A percentile compares a stretch with the other conserved stretches of the same genome.
Evolutionary conservation across 768 basidiomycete species (phyloP).

Genomic region (Suillus hirtellus): DNA sequence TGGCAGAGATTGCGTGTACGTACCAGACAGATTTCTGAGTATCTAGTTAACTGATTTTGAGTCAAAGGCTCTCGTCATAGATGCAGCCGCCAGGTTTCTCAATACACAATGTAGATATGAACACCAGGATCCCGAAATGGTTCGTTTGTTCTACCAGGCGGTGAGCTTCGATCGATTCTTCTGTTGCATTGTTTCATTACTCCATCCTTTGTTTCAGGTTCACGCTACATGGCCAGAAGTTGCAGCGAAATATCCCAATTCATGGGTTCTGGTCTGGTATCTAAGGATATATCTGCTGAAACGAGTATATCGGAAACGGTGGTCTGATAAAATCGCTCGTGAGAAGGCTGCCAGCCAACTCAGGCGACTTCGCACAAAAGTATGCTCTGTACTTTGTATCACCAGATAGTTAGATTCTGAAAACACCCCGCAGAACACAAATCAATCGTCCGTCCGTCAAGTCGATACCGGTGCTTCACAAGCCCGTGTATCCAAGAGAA

Average conservation of each 20-base stretch:
- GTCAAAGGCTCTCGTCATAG: background rate
- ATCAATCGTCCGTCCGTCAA: background rate
- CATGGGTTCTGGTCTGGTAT: slow-evolving; percentile 5
- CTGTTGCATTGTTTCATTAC: background rate
- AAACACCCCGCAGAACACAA: background rate
- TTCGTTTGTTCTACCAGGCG: slow-evolving; percentile 1
- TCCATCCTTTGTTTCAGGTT: background rate
- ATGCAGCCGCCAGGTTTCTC: background rate
- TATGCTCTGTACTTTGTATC: background rate
- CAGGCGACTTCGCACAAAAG: background rate
- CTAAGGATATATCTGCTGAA: slow-evolving; percentile 3
- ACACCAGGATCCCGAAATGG: slow-evolving; percentile 1
- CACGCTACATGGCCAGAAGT: slow-evolving; percentile 1
- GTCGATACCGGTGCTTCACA: background rate
- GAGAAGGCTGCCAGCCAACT: background rate
- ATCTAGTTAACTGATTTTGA: background rate
- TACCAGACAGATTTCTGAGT: background rate
- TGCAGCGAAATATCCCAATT: background rate
- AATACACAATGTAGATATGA: background rate
- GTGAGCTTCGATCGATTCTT: background rate
- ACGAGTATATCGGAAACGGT: slow-evolving; percentile 2
- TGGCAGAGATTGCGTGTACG: background rate
- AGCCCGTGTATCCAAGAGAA: background rate
- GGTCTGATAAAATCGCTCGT: background rate
- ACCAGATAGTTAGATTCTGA: background rate